A percentile compares a stretch with the other conserved stretches of the same genome.
Conservation (phyloP, 306 rosid genomes). For the Lupinus albus region DNA sequence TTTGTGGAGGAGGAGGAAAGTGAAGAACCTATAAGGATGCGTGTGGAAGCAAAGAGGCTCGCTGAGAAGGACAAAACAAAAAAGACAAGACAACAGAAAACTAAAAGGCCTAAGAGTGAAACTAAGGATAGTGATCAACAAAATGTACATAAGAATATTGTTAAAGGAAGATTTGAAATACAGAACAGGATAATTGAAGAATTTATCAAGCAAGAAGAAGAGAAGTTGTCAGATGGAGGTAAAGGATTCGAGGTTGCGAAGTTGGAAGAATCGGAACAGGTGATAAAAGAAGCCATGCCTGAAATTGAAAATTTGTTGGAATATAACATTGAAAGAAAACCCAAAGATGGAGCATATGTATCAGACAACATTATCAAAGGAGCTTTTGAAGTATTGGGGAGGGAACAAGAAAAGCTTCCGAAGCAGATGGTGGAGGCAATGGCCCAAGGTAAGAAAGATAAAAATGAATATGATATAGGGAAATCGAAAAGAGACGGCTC, state of each 20-base stretch:
- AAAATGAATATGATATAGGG: constrained; percentile 7
- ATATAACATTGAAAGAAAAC: constrained; percentile 11
- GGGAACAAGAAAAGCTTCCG: constrained; percentile 11
- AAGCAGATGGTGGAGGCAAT: constrained; percentile 13
- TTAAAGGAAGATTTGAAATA: constrained; percentile 7
- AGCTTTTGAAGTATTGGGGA: constrained; percentile 11
- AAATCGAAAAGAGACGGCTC: constrained; percentile 26
- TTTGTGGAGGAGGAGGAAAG: constrained; percentile 9
- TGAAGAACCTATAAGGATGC: not conserved
- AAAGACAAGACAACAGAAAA: constrained; percentile 16
- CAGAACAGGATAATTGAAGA: constrained; percentile 1
- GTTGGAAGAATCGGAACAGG: constrained; percentile 17
- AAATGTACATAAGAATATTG: not conserved
- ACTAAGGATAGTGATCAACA: not conserved
- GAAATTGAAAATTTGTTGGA: constrained; percentile 21
- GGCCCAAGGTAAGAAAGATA: constrained; percentile 2
- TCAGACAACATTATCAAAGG: not conserved
- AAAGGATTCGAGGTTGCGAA: constrained; percentile 4
- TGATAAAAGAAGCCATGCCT: constrained; percentile 5
- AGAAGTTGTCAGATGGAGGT: not conserved
- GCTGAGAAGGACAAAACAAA: not conserved
- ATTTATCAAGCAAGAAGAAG: not conserved
- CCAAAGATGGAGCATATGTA: not conserved
- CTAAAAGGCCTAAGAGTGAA: constrained; percentile 5
- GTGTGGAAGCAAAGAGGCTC: not conserved